These are phyloP conservation scores for Penicillium sp. DNA, from an alignment of 2,329 filamentous ascomycete genomes.

Conservation along the genomic window DNA sequence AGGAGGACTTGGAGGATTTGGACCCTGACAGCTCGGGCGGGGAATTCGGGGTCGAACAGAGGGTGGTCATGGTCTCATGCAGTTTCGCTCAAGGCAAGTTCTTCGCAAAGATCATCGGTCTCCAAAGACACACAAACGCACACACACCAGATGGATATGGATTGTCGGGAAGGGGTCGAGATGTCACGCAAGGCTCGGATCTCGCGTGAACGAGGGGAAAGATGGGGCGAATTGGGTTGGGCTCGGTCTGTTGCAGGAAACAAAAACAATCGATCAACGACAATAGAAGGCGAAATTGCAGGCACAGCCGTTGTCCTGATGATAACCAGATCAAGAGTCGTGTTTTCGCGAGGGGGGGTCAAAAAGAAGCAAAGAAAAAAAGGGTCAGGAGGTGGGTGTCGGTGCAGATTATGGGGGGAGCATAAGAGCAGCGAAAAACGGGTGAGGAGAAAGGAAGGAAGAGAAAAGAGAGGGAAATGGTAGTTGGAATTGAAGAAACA, in stretches of 20 bases:
- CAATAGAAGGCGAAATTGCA: constrained; percentile 25
- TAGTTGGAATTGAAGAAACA: constrained; percentile 15
- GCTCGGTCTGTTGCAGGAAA: constrained; percentile 2
- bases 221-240: constrained; percentile 4
- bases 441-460: background rate
- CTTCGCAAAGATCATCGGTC: constrained; percentile 14
- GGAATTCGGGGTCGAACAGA: constrained; percentile 63
- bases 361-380: background rate
- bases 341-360: background rate
- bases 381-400: too few species aligned
- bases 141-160: constrained; percentile 17
- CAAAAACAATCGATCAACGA: constrained; percentile 18
- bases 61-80: constrained; percentile 48
- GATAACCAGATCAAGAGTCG: constrained; percentile 28
- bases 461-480: background rate
- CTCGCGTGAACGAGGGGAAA: constrained; percentile 3
- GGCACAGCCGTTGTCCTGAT: constrained; percentile 30
- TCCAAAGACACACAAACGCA: constrained; percentile 5
- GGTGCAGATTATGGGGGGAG: too few species aligned
- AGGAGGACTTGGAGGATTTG: constrained; percentile 90
- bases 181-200: constrained; percentile 20
- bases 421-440: too few species aligned
- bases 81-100: constrained; percentile 16
- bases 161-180: constrained; percentile 23
- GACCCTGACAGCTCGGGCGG: constrained; percentile 80